Evolutionary conservation across 805 yeast species (phyloP), one percentile per base, ranked within the genome.

Genomic region (Teunomyces kruisii): DNA sequence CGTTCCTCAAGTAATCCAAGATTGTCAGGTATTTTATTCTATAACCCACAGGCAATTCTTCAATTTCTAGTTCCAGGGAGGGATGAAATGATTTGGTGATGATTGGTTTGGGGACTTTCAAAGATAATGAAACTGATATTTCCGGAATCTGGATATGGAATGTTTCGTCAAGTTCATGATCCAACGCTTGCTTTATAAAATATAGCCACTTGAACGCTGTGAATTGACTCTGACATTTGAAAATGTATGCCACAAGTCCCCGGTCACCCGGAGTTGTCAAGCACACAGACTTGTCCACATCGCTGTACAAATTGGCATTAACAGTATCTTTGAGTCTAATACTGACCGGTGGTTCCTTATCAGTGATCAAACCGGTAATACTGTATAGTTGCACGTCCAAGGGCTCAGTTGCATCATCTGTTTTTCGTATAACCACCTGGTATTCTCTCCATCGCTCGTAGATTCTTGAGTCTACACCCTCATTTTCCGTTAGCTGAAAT

Each of bases 391-490:
- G 90, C 1, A 89, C 48, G 3, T 71, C 59, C 0, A 88, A 57
- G 0, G 95, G 91, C 8, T 67, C 63, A 2, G 66, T 70, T 0
- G 56, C 39, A 46, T 72, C 65, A 12, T 79, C 82, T 0, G 87
- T 80, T n/a, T 79, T 75, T 47, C 92, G 68, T 1, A 85, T 83
- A 1, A 86, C 88, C 2, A 86, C 84, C 22, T 81, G 67, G 57
- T 82, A 88, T 58, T 91, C 97, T 48, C 76, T 80, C 94, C 97
- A 89, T 39, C 89, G 66, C 46, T 87, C 91, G 8, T 73, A 49
- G 1, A 86, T 74, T 42, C 84, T 65, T 0, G 87, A 72, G 32
- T 79, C 80, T 19, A 72, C 69, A 1, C 74, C 67, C 45, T 79
- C 82, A 8, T 64, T 58, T 48, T 83, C 88, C 10, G 75, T 70